Evolutionary conservation across 1,284 basidiomycete species (phyloP).

Genomic region (Leccinum subrobustum): DNA sequence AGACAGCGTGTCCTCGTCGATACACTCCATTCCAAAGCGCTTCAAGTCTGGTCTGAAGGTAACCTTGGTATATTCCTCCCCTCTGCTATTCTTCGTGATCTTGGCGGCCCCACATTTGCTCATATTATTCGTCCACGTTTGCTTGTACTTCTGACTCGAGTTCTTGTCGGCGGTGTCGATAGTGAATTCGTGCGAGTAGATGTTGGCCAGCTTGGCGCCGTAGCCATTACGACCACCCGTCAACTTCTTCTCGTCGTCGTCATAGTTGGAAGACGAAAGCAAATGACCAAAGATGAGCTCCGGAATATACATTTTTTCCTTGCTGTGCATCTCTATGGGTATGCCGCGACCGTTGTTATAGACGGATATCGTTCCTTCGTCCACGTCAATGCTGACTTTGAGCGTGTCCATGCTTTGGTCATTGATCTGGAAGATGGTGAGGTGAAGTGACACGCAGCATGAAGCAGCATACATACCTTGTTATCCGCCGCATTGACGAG

Average conservation of each 20-base stretch:
- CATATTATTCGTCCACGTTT: constrained; percentile 97
- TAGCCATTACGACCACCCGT: constrained; percentile 99
- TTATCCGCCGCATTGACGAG: constrained; percentile 99
- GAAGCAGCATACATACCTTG: constrained; percentile 60
- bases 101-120: constrained; percentile 82
- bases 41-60: constrained; percentile 93
- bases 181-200: constrained; percentile 97
- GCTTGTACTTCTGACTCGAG: constrained; percentile 88
- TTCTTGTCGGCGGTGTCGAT: constrained; percentile 96
- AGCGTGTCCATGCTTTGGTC: constrained; percentile 55
- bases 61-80: constrained; percentile 93
- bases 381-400: constrained; percentile 85
- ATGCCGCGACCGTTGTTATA: constrained; percentile 98
- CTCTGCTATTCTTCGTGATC: constrained; percentile 83
- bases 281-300: constrained; percentile 98
- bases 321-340: constrained; percentile 93
- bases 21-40: constrained; percentile 90
- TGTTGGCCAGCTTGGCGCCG: constrained; percentile 97
- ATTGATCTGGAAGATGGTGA: constrained; percentile 65
- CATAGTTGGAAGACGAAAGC: constrained; percentile 96
- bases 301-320: constrained; percentile 94
- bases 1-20: constrained; percentile 91
- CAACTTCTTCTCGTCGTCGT: constrained; percentile 98
- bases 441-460: not conserved
- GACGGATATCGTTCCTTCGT: constrained; percentile 86